A percentile compares a stretch with the other conserved stretches of the same genome.
phyloP scores from a whole-genome alignment of 352 stramenopile species.

The Phytopythium oedochilum region DNA sequence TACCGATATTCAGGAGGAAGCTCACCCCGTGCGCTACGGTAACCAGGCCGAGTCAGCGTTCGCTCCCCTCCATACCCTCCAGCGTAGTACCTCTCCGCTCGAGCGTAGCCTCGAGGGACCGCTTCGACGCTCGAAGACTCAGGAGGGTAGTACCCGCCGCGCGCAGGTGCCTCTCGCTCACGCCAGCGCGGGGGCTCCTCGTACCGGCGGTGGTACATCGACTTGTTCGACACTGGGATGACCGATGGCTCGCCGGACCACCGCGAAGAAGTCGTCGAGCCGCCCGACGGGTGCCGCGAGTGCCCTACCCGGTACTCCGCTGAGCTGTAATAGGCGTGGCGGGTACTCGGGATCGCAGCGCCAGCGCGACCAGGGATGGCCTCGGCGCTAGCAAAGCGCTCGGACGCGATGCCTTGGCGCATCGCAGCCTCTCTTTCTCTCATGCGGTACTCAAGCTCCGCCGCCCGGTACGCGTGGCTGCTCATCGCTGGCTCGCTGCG shows the following conservation, averaged over 20 bases:
- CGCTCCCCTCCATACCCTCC: neutral
- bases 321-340: conserved; percentile 1
- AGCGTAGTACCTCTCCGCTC: conserved; percentile 1
- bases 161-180: conserved; percentile 13
- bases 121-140: neutral
- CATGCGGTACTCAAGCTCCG: conserved; percentile 11
- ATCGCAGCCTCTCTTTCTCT: conserved; percentile 12
- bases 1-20: conserved; percentile 2
- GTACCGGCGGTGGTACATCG: conserved; percentile 25
- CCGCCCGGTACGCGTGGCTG: conserved; percentile 5
- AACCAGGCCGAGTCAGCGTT: neutral
- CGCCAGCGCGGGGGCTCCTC: conserved; percentile 30
- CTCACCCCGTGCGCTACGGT: neutral
- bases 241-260: conserved; percentile 14
- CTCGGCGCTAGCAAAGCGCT: neutral
- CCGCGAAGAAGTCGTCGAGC: conserved; percentile 16
- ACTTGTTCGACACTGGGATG: conserved; percentile 10
- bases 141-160: neutral
- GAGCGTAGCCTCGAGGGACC: neutral
- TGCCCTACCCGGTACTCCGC: neutral
- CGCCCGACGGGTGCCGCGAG: conserved; percentile 13
- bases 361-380: neutral
- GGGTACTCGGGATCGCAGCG: neutral
- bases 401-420: neutral
- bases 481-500: neutral